Percentiles rank a stretch among this genome's conserved stretches.
Evolutionary conservation across 2,329 filamentous ascomycete species (phyloP).

Genomic region (Nemania abortiva): DNA sequence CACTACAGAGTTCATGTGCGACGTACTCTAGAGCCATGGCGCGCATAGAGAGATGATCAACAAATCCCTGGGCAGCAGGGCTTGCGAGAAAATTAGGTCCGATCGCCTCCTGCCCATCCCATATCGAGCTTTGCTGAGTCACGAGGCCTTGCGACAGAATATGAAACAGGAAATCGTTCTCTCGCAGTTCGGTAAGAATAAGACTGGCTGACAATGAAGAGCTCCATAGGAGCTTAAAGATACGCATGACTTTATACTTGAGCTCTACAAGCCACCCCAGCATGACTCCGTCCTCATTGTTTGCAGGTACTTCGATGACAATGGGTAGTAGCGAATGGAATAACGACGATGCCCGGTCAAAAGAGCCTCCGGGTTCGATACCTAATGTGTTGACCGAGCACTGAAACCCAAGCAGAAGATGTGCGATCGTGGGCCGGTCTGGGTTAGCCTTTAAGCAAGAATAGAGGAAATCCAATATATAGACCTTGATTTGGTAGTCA

Average conservation of each 20-base stretch:
- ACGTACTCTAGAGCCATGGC: slow-evolving; percentile 86
- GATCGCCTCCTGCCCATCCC: slow-evolving; percentile 75
- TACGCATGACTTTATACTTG: slow-evolving; percentile 75
- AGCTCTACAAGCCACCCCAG: slow-evolving; percentile 76
- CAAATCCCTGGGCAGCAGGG: slow-evolving; percentile 75
- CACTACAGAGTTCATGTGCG: slow-evolving; percentile 83
- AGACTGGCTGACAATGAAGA: slow-evolving; percentile 82
- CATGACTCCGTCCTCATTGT: slow-evolving; percentile 68
- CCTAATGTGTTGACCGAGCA: slow-evolving; percentile 79
- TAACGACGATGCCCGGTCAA: slow-evolving; percentile 78
- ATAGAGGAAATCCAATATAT: slow-evolving; percentile 87
- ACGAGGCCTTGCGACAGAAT: slow-evolving; percentile 78
- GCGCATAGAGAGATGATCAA: slow-evolving; percentile 82
- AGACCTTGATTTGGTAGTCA: slow-evolving; percentile 83
- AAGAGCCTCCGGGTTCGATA: slow-evolving; percentile 75
- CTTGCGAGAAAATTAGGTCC: slow-evolving; percentile 76
- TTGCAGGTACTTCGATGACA: slow-evolving; percentile 76
- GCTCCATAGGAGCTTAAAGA: slow-evolving; percentile 85
- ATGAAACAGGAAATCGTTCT: slow-evolving; percentile 82
- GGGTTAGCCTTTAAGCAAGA: slow-evolving; percentile 81
- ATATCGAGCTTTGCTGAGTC: slow-evolving; percentile 76
- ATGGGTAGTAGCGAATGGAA: slow-evolving; percentile 85
- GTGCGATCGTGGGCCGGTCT: slow-evolving; percentile 86
- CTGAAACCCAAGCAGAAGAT: slow-evolving; percentile 88
- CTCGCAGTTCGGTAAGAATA: slow-evolving; percentile 82